Evolutionary conservation across 257 asterid genomes (phyloP).

Genomic region (Solanum gandarillasii): DNA sequence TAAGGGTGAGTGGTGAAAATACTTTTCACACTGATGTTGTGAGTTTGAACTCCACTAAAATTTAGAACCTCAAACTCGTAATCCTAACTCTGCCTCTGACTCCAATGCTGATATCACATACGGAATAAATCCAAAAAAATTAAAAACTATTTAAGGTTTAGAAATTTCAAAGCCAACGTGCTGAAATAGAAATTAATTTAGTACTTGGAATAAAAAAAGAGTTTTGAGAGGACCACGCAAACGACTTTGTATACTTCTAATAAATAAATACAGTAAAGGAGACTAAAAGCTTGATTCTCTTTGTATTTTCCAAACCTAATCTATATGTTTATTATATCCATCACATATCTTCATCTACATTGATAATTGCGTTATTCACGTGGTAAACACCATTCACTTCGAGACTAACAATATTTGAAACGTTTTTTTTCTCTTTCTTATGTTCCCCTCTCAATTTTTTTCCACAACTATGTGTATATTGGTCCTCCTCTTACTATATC

Average conservation of each 20-base stretch:
- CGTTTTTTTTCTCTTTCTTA: neutral
- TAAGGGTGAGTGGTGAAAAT: neutral
- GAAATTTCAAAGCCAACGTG: neutral
- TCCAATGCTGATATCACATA: neutral
- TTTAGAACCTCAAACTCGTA: neutral
- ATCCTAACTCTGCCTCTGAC: neutral
- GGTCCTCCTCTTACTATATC: neutral
- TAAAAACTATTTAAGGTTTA: neutral
- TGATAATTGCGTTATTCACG: neutral
- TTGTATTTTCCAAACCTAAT: neutral
- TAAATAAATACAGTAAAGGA: neutral
- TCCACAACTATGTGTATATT: neutral
- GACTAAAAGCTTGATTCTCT: neutral
- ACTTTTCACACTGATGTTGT: neutral
- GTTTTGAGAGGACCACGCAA: neutral
- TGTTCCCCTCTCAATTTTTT: neutral
- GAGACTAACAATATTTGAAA: too few relatives aligned
- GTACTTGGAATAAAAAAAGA: neutral
- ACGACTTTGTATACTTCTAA: neutral
- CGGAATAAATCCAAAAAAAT: too few relatives aligned
- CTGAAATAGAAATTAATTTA: neutral
- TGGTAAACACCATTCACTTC: neutral
- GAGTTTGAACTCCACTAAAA: neutral
- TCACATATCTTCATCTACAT: neutral
- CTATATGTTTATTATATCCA: neutral